Base-by-base conservation (phyloP, 1,284 basidiomycete genomes). In the Cystobasidium slooffiae region DNA sequence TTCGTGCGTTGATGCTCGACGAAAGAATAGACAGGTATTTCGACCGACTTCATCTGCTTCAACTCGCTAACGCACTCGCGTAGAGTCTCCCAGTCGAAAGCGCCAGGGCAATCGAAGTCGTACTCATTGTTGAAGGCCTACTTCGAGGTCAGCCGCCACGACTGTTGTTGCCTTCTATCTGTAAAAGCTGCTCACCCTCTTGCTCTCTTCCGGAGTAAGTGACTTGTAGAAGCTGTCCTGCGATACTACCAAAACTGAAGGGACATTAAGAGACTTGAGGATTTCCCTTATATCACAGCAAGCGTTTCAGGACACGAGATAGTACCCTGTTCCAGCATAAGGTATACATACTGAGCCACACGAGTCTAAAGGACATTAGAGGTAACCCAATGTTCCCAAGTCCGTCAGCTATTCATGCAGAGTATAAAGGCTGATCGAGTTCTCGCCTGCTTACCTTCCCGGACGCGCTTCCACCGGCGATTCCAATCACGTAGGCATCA, bases 151-250 rank as follows among this genome's bases (percentile, higher is more conserved):
- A 61, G 14, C 61, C 51, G 47, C 7, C 10, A 18, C 31, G 31
- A 14, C 18, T 51, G 22, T 64, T 22, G 2, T n/a, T 5, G 14
- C 22, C 18, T 3, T 37, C 47, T 37, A 18, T 37, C 47, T 37
- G 41, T 18, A 67, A 7, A 20, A 8, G 58, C 47, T 44, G 37
- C 76, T 76, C 0, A 96, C 96, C 16, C 91, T 85, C 31, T 86
- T 86, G 22, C 93, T 85, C 83, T 98, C 89, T 79, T 94, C 92
- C 0, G 87, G 85, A 0, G 87, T 87, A 78, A 94, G 91, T 41
- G 85, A 84, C 79, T 90, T 92, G 84, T 99, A 98, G 83, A 98
- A 99, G 79, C 92, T 91, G 82, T 98, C 95, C 84, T 93, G 92
- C 39, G 91, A 93, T 65, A 97, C 83, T 78, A 97, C 95, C 62